Percentiles rank a stretch among this genome's conserved stretches.
phyloP scores from a whole-genome alignment of 2,329 filamentous ascomycete genomes.

The Sarocladiaceae sp. region DNA sequence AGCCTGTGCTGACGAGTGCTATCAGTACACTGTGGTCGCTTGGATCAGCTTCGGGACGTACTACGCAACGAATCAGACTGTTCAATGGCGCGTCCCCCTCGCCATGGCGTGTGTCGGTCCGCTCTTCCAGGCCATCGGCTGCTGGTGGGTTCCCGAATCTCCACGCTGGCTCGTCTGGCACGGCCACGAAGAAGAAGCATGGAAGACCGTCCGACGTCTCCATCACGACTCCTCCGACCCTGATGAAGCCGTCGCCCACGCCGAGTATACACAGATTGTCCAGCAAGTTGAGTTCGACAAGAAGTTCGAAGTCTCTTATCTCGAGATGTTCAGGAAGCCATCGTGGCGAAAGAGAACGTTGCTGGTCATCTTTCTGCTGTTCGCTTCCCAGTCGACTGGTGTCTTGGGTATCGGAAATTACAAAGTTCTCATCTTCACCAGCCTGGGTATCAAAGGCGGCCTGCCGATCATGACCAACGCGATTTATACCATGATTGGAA shows the following conservation, averaged over 20 bases:
- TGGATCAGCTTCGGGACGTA: no score
- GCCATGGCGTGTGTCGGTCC: slow-evolving; percentile 23
- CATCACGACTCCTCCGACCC: slow-evolving; percentile 14
- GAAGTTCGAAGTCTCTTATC: slow-evolving; percentile 10
- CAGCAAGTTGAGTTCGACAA: slow-evolving; percentile 15
- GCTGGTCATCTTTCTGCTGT: no score
- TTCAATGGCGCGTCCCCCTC: slow-evolving; percentile 20
- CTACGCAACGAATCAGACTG: no score
- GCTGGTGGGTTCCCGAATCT: slow-evolving; percentile 33
- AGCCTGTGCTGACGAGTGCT: no score
- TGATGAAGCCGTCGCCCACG: slow-evolving; percentile 12
- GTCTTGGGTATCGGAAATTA: no score
- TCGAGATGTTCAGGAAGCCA: slow-evolving; percentile 14
- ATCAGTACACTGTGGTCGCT: no score
- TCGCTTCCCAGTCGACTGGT: no score
- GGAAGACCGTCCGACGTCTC: slow-evolving; percentile 13
- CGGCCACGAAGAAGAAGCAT: slow-evolving; percentile 26
- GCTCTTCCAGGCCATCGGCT: no score
- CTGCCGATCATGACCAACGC: no score
- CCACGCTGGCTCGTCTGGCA: slow-evolving; percentile 34
- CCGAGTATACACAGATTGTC: slow-evolving; percentile 15
- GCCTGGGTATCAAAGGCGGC: no score
- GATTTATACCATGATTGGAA: no score
- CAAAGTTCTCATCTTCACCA: no score
- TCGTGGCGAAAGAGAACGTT: slow-evolving; percentile 13